Conservation (phyloP, 805 yeast genomes). For the Candida incommunis region DNA sequence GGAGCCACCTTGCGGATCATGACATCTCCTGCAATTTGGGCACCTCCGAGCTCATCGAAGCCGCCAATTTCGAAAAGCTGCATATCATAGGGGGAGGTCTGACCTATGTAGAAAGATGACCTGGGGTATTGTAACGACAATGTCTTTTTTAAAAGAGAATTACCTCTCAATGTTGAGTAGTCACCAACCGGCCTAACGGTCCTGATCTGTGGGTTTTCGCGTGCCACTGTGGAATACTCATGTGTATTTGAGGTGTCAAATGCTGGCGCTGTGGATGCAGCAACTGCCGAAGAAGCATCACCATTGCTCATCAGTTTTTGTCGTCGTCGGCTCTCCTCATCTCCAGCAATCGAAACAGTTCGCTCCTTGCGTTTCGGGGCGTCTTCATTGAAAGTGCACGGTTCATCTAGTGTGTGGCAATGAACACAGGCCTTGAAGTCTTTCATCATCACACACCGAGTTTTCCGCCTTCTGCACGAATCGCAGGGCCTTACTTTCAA, state of each 20-base stretch:
- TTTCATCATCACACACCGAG: slow-evolving; percentile 59
- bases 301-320: slow-evolving; percentile 10
- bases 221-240: slow-evolving; percentile 2
- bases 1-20: slow-evolving; percentile 69
- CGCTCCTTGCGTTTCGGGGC: slow-evolving; percentile 22
- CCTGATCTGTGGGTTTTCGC: not conserved
- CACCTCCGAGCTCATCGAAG: slow-evolving; percentile 64
- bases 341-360: slow-evolving; percentile 5
- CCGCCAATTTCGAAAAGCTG: slow-evolving; percentile 50
- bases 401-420: slow-evolving; percentile 59
- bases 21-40: slow-evolving; percentile 51
- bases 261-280: slow-evolving; percentile 27
- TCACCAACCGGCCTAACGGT: slow-evolving; percentile 40
- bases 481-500: slow-evolving; percentile 50
- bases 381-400: slow-evolving; percentile 61
- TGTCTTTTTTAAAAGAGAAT: slow-evolving; percentile 53
- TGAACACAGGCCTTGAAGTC: slow-evolving; percentile 43
- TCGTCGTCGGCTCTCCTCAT: slow-evolving; percentile 15
- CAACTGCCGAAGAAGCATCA: slow-evolving; percentile 11
- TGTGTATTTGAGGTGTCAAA: slow-evolving; percentile 10
- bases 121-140: slow-evolving; percentile 76
- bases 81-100: slow-evolving; percentile 73
- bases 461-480: slow-evolving; percentile 68
- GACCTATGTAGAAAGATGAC: slow-evolving; percentile 78
- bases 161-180: slow-evolving; percentile 47